Conservation (phyloP, 1,284 basidiomycete species). For the Neonothopanus nambi region DNA sequence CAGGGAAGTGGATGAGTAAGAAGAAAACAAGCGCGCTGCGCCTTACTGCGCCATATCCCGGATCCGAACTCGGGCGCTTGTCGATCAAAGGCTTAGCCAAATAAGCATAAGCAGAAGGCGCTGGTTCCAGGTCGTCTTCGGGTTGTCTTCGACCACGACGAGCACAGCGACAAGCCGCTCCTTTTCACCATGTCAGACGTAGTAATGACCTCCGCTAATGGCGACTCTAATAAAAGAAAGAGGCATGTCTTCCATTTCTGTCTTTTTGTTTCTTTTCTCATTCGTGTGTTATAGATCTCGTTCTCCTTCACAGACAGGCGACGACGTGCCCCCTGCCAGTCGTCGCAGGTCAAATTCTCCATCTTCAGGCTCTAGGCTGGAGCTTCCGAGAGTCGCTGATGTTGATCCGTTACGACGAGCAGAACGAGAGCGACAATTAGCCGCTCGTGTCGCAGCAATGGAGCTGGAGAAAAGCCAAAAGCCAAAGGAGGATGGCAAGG, state of each 20-base stretch:
- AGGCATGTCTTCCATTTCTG: constrained; percentile 36
- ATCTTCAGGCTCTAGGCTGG: constrained; percentile 34
- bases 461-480: constrained; percentile 67
- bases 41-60: no score
- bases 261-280: not conserved
- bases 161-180: not conserved
- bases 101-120: not conserved
- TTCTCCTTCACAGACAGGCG: constrained; percentile 51
- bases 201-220: constrained; percentile 38
- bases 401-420: constrained; percentile 76
- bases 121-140: not conserved
- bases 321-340: constrained; percentile 57
- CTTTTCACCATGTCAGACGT: constrained; percentile 46
- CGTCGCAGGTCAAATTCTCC: constrained; percentile 71
- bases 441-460: constrained; percentile 69
- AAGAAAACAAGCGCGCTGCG: not conserved
- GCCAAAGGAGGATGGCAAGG: constrained; percentile 47
- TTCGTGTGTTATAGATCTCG: constrained; percentile 44
- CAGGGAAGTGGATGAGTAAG: not conserved
- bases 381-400: constrained; percentile 65
- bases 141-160: no score
- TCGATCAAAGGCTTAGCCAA: not conserved
- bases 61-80: not conserved
- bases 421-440: constrained; percentile 78
- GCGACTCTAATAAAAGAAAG: constrained; percentile 53